Evolutionary conservation across 768 basidiomycete species (phyloP).

Genomic region (Russula brevipes): DNA sequence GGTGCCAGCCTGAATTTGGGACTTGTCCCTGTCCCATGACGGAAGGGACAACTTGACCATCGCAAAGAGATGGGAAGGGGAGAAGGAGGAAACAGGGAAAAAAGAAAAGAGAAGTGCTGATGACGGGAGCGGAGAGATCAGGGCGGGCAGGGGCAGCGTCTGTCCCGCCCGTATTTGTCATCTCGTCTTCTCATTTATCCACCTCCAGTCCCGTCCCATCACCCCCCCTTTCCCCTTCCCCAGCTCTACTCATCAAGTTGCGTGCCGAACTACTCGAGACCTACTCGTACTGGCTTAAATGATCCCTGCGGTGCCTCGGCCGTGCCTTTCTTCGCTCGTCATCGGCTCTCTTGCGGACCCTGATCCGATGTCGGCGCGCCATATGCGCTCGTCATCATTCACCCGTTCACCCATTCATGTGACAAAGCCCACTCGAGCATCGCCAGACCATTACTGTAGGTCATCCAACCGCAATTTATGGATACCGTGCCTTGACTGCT

Average conservation of each 20-base stretch:
- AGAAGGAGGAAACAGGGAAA: not conserved
- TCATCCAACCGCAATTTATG: not conserved
- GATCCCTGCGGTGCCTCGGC: not conserved
- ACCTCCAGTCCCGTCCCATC: no score
- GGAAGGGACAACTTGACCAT: conserved; percentile 20
- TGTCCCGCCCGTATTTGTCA: no score
- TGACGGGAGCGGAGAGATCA: not conserved
- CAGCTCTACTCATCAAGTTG: no score
- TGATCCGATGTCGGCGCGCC: not conserved
- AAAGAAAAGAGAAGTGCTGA: not conserved
- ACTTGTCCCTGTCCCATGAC: conserved; percentile 19
- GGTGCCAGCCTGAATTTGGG: conserved; percentile 18
- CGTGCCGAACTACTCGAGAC: not conserved
- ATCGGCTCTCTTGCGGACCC: not conserved
- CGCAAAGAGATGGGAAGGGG: not conserved
- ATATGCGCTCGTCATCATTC: not conserved
- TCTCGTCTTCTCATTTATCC: not conserved
- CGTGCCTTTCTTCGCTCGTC: not conserved
- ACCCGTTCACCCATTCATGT: not conserved
- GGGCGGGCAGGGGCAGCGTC: no score
- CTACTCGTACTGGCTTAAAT: not conserved
- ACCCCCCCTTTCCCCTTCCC: no score
- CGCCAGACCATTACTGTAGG: not conserved
- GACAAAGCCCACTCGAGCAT: not conserved
- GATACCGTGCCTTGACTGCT: no score